A percentile compares a stretch with the other conserved stretches of the same genome.
Conservation (phyloP, 495 filamentous ascomycete species). For the Podospora comata region DNA sequence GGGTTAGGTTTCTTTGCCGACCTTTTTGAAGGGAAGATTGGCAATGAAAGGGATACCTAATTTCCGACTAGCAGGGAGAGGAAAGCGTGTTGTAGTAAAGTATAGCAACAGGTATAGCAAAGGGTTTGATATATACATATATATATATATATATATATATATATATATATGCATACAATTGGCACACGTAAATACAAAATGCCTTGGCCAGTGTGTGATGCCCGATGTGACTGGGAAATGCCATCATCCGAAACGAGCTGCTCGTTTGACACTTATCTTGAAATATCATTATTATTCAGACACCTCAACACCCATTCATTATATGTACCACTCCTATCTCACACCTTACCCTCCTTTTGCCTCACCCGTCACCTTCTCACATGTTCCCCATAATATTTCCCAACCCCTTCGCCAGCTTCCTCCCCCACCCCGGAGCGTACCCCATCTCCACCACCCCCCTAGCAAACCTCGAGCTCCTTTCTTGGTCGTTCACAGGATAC, state of each 20-base stretch:
- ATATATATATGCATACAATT: neutral
- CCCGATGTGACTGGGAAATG: too few species aligned
- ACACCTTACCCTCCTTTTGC: neutral
- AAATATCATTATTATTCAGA: neutral
- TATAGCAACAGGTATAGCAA: neutral
- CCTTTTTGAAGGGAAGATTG: neutral
- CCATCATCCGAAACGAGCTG: too few species aligned
- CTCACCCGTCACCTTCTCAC: constrained; percentile 12
- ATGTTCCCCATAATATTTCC: constrained; percentile 42
- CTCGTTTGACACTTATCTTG: neutral
- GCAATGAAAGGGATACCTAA: neutral
- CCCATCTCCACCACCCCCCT: constrained; percentile 55
- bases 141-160: neutral
- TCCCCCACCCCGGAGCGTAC: constrained; percentile 42
- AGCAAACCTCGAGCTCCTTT: constrained; percentile 54
- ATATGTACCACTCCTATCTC: neutral
- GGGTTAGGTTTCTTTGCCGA: neutral
- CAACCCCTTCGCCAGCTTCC: neutral
- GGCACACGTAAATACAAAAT: too few species aligned
- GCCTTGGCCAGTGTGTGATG: too few species aligned
- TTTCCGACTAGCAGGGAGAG: neutral
- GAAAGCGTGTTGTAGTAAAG: neutral
- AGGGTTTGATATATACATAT: neutral
- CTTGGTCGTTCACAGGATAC: constrained; percentile 67
- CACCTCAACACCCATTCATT: neutral